Conservation (phyloP, 768 basidiomycete species). For the Chalciporus pseudorubinellus region DNA sequence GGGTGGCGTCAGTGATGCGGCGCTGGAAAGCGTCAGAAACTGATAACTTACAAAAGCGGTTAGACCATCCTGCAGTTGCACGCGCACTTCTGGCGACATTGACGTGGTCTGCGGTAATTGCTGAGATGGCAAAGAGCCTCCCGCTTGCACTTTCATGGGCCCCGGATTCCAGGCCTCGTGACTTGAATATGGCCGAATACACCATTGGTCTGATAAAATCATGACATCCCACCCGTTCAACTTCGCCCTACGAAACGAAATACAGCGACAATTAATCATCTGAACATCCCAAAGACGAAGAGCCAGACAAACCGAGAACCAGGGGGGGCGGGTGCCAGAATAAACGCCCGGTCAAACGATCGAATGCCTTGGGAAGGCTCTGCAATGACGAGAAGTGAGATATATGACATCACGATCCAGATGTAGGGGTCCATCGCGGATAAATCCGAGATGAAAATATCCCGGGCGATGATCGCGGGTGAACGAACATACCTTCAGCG, state of each 20-base stretch:
- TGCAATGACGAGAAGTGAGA: conserved; percentile 31
- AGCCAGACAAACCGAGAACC: conserved; percentile 71
- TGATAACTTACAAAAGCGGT: conserved; percentile 52
- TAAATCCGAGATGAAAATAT: conserved; percentile 6
- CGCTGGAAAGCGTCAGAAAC: conserved; percentile 9
- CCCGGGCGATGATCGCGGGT: conserved; percentile 9
- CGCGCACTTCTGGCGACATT: conserved; percentile 36
- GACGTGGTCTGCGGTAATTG: conserved; percentile 18
- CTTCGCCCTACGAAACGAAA: conserved; percentile 55
- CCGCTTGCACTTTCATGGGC: conserved; percentile 68
- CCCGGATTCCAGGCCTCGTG: conserved; percentile 78
- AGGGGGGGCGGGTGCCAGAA: conserved; percentile 76
- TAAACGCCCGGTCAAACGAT: conserved; percentile 91
- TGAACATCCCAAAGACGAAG: neutral
- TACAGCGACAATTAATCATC: conserved; percentile 10
- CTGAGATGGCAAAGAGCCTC: conserved; percentile 24
- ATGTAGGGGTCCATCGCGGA: conserved; percentile 8
- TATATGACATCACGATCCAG: conserved; percentile 15
- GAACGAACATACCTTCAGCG: conserved; percentile 68
- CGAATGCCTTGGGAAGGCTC: conserved; percentile 75
- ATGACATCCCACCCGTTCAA: conserved; percentile 85
- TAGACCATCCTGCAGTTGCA: conserved; percentile 50
- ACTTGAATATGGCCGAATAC: conserved; percentile 80
- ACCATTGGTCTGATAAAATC: conserved; percentile 86
- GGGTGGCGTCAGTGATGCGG: conserved; percentile 10